A percentile compares a stretch with the other conserved stretches of the same genome.
These are phyloP conservation scores for Capillidium heterosporum DNA, from an alignment of 371 early-diverging fungal genomes.

Conservation along the genomic window DNA sequence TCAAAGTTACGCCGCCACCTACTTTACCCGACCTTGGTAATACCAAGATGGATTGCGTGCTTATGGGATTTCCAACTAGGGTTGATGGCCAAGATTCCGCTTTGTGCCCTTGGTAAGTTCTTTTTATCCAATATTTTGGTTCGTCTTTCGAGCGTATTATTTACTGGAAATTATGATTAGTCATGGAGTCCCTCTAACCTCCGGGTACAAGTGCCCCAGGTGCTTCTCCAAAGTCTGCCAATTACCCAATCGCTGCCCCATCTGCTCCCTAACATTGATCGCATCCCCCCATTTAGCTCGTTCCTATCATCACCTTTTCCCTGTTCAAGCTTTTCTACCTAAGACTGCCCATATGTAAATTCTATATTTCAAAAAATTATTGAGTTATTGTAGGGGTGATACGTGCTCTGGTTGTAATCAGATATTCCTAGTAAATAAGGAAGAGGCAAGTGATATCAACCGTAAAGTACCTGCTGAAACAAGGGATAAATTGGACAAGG, in stretches of 20 bases:
- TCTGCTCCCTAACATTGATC: constrained; percentile 80
- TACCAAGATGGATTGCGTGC: constrained; percentile 44
- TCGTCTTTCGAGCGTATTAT: no score
- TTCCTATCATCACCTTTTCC: constrained; percentile 92
- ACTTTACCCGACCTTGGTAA: constrained; percentile 34
- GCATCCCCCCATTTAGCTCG: constrained; percentile 83
- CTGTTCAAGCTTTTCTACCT: constrained; percentile 52
- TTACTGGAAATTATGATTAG: constrained; percentile 21
- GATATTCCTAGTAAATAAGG: not conserved
- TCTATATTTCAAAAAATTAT: not conserved
- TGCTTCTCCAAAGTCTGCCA: constrained; percentile 73
- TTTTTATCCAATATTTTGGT: not conserved
- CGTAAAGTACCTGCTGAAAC: constrained; percentile 7
- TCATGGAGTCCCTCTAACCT: constrained; percentile 51
- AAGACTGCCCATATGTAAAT: constrained; percentile 16
- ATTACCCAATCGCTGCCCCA: constrained; percentile 80
- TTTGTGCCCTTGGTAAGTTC: constrained; percentile 61
- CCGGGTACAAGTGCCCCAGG: constrained; percentile 78
- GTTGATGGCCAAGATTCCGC: constrained; percentile 34
- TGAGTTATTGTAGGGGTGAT: not conserved
- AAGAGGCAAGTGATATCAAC: not conserved
- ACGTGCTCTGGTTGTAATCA: constrained; percentile 7
- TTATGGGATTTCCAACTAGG: constrained; percentile 82
- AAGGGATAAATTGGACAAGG: no score
- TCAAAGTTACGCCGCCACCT: constrained; percentile 68